Conservation (phyloP, 2,329 filamentous ascomycete species). For the Penicillium sp. region DNA sequence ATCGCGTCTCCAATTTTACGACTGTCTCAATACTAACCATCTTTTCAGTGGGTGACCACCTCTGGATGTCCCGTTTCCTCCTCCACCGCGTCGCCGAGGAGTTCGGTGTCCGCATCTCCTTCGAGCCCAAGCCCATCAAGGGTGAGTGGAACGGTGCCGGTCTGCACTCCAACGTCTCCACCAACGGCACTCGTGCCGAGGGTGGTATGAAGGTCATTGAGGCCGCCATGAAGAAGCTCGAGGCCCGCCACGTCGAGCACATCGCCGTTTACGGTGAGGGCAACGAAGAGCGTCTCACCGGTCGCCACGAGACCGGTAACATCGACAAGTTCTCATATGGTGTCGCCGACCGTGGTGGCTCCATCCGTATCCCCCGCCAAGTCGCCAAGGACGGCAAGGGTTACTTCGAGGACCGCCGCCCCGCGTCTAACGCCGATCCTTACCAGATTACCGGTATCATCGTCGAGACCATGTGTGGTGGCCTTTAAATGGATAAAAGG, state of each 20-base stretch:
- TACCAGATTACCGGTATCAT: slow-evolving; percentile 83
- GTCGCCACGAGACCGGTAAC: slow-evolving; percentile 87
- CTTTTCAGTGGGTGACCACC: slow-evolving; percentile 79
- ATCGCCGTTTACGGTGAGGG: slow-evolving; percentile 94
- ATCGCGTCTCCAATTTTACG: not conserved
- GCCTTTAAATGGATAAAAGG: slow-evolving; percentile 36
- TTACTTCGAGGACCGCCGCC: slow-evolving; percentile 86
- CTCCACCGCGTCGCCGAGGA: slow-evolving; percentile 92
- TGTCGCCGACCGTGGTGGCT: slow-evolving; percentile 92
- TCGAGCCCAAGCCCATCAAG: slow-evolving; percentile 92
- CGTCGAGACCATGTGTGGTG: slow-evolving; percentile 65
- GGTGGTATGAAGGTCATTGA: slow-evolving; percentile 97
- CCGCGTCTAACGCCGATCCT: slow-evolving; percentile 83
- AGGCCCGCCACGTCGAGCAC: slow-evolving; percentile 76
- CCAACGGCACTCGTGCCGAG: slow-evolving; percentile 81
- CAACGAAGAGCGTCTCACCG: slow-evolving; percentile 92
- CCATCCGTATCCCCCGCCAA: slow-evolving; percentile 87
- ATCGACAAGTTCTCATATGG: slow-evolving; percentile 95
- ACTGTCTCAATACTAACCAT: slow-evolving; percentile 25
- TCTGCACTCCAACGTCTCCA: slow-evolving; percentile 93
- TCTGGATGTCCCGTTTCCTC: slow-evolving; percentile 90
- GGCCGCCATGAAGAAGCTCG: slow-evolving; percentile 78
- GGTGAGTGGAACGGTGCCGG: slow-evolving; percentile 98
- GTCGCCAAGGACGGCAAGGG: slow-evolving; percentile 85
- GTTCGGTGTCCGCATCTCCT: slow-evolving; percentile 92